Percentiles rank a stretch among this genome's conserved stretches.
These are phyloP conservation scores for Urtica urens DNA, from an alignment of 306 rosid species.

Conservation along the genomic window DNA sequence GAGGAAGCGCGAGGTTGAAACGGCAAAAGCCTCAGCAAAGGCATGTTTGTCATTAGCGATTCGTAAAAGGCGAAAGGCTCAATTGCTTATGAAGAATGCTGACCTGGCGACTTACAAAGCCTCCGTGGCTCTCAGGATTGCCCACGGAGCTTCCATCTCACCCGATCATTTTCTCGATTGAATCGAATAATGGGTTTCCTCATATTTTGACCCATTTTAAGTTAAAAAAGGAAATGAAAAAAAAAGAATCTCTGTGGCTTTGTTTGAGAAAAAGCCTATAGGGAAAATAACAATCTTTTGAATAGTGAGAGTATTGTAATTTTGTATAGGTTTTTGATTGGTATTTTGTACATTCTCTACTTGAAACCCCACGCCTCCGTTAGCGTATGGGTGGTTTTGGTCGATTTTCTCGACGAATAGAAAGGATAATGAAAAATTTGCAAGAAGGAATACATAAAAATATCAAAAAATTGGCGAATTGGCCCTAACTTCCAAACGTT, in stretches of 20 bases:
- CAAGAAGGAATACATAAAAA: constrained; percentile 15
- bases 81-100: constrained; percentile 48
- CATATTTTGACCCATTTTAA: constrained; percentile 19
- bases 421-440: background rate
- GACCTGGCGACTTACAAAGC: constrained; percentile 63
- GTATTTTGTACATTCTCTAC: constrained; percentile 47
- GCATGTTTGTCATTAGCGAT: constrained; percentile 37
- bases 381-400: constrained; percentile 32
- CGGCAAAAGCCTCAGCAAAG: constrained; percentile 39
- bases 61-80: constrained; percentile 49
- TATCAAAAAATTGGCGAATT: too few species aligned
- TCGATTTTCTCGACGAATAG: constrained; percentile 18
- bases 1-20: constrained; percentile 29
- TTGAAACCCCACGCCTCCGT: constrained; percentile 35
- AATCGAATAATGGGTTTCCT: constrained; percentile 18
- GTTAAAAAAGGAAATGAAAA: constrained; percentile 11
- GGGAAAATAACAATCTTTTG: constrained; percentile 11
- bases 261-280: constrained; percentile 17
- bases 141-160: constrained; percentile 45
- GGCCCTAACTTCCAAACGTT: too few species aligned
- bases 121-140: constrained; percentile 34
- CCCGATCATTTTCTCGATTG: constrained; percentile 40
- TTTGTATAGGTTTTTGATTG: constrained; percentile 60
- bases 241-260: constrained; percentile 17
- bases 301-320: constrained; percentile 28